Evolutionary conservation across 202 grass and related monocot species (phyloP), one percentile per base, ranked within the genome.

Genomic region (Digitaria exilis): DNA sequence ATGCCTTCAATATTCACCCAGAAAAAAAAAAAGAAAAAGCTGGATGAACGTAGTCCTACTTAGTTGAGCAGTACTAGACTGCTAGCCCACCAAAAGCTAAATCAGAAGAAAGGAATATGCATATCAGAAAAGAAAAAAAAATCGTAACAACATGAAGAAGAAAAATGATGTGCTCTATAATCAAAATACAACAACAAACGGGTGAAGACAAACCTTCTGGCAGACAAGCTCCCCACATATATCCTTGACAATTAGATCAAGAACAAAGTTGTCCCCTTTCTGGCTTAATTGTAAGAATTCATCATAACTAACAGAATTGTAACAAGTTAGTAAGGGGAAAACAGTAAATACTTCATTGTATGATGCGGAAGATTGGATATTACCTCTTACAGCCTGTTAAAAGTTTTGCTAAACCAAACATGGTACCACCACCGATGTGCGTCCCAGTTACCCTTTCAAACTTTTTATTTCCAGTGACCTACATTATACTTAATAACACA

Each of bases 381-480:
- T 94, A 98, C 96, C 96, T 95, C 42, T 73, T 87, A 69, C 91
- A 98, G 54, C 96, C 91, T 72, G 96, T 98, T 89, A 98, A 94
- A 85, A 98, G 93, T 88, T 98, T 98, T 51, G 90, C 96, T 77
- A 98, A 81, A 77, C 96, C 96, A 83, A 93, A 98, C 76, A 98
- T 98, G 58, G 93, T 98, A 71, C 96, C 93, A 28, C 93, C 93
- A 79, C 96, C 96, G 42, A 98, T 89, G 84, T 98, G 96, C 16
- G 96, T 98, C 61, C 96, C 96, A 62, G 93, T 96, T 83, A 98
- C 92, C 74, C 93, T 91, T 92, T 98, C 92, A 87, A 93, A 98
- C 44, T 85, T 98, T 69, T 55, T 79, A 65, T 88, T 93, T 92
- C 91, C 93, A 70, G 88, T 94, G 28, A 97, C 92, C 95, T 97